phyloP scores from a whole-genome alignment of 768 basidiomycete genomes.

The Butyriboletus loyo region DNA sequence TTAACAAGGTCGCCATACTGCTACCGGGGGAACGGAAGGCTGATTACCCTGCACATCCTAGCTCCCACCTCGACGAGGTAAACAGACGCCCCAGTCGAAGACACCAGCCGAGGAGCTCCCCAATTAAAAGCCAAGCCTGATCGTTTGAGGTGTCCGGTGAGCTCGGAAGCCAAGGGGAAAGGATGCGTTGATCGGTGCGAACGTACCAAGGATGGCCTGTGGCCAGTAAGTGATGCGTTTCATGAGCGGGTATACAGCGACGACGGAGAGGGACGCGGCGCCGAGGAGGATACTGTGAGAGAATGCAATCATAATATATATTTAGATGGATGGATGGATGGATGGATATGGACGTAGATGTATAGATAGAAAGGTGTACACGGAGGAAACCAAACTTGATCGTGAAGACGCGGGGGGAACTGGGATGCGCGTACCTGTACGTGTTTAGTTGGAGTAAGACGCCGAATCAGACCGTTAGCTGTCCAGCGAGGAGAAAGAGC shows the following conservation, averaged over 20 bases:
- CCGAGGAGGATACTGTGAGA: constrained; percentile 78
- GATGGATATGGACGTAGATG: no score
- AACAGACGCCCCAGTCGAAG: constrained; percentile 77
- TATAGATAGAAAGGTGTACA: no score
- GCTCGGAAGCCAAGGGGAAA: background rate
- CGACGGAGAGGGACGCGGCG: constrained; percentile 85
- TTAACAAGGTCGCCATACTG: no score
- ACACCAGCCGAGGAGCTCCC: constrained; percentile 89
- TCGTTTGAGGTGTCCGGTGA: background rate
- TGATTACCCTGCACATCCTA: no score
- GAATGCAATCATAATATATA: background rate
- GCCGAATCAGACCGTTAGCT: constrained; percentile 78
- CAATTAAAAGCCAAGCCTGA: constrained; percentile 94
- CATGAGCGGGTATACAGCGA: constrained; percentile 93
- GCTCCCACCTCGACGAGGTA: no score
- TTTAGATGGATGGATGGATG: background rate
- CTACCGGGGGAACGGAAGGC: no score
- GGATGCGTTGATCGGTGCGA: background rate
- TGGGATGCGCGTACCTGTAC: constrained; percentile 84
- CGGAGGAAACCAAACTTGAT: no score
- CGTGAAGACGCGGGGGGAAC: no score
- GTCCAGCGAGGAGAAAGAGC: constrained; percentile 73
- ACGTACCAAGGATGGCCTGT: constrained; percentile 86
- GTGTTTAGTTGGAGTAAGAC: constrained; percentile 89
- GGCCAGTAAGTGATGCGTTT: constrained; percentile 97